Base-by-base conservation (phyloP, 2,329 filamentous ascomycete genomes). In the Pseudogymnoascus sp. region DNA sequence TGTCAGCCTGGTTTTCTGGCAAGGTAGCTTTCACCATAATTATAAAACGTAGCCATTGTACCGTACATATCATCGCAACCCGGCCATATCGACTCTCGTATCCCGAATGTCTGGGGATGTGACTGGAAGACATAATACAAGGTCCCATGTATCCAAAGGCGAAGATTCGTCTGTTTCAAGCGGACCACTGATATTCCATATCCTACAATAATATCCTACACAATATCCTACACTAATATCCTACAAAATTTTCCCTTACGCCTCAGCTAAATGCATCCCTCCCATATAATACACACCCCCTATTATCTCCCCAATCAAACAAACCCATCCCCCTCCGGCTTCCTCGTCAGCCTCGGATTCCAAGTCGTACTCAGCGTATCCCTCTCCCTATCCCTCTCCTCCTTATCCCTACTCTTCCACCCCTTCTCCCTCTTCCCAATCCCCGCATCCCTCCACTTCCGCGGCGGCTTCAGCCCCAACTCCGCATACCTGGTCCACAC, bases 401-500 rank as follows among this genome's bases (percentile, higher is more conserved):
- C 57, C 28, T 60, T 60, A 35, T 38, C 42, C 53, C 64, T 28
- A 44, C 35, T 63, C 53, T 50, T 63, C 50, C 50, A 33, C 23
- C 63, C 57, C 26, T 62, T 59, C 57, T 50, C 42, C 19, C 19
- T 71, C 50, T 66, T 68, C 21, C 73, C 72, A 66, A 74, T 72
- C 2, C 73, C 73, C 61, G 67, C 19, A 8, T 74, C 73, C 63
- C 84, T 82, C 85, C 86, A 88, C 69, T 76, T 80, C 69, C 75
- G 76, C 5, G 86, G 86, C 61, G 85, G 84, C 75, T 86, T 87
- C 69, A 80, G 76, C 63, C 86, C 86, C 64, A 86, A 74, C 69
- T 81, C 85, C 0, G 84, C 83, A 77, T 82, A 83, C 63, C 79
- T 76, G 67, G 77, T 73, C 85, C 86, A 89, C 64, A 88, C 80